Conservation (phyloP, 1,284 basidiomycete species). For the Phellinidium pouzarii region DNA sequence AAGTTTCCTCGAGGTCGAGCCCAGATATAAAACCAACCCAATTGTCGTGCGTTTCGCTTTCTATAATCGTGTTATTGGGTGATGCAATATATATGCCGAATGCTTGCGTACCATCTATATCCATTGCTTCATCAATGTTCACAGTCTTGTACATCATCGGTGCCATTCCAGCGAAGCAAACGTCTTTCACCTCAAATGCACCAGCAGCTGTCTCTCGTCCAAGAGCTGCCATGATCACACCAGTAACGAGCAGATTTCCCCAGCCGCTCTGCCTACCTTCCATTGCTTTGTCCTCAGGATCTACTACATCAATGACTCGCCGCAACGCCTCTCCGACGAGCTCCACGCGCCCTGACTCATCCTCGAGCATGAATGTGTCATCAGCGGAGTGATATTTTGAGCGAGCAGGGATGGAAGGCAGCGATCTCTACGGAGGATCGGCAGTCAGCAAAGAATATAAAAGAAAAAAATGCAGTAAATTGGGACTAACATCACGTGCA, state of each 20-base stretch:
- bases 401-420: conserved; percentile 83
- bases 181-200: conserved; percentile 92
- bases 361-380: conserved; percentile 87
- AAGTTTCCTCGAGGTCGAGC: conserved; percentile 56
- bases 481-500: conserved; percentile 73
- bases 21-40: conserved; percentile 88
- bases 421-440: conserved; percentile 45
- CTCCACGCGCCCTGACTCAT: conserved; percentile 88
- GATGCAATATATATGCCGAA: conserved; percentile 18
- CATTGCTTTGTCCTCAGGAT: not conserved
- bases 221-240: conserved; percentile 84
- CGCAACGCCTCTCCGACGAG: conserved; percentile 65
- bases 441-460: conserved; percentile 9
- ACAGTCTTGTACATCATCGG: conserved; percentile 41
- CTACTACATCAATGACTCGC: conserved; percentile 17
- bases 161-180: conserved; percentile 80
- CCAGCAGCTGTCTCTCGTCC: conserved; percentile 86
- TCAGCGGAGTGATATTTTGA: conserved; percentile 71
- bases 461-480: conserved; percentile 2
- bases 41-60: conserved; percentile 35
- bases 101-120: conserved; percentile 35
- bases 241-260: conserved; percentile 70
- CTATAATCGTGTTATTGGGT: conserved; percentile 19
- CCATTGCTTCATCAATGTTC: conserved; percentile 30
- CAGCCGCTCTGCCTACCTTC: conserved; percentile 29